Percentiles rank a stretch among this genome's conserved stretches.
Conservation (phyloP, 257 asterid species). For the Solanum bulbocastanum region DNA sequence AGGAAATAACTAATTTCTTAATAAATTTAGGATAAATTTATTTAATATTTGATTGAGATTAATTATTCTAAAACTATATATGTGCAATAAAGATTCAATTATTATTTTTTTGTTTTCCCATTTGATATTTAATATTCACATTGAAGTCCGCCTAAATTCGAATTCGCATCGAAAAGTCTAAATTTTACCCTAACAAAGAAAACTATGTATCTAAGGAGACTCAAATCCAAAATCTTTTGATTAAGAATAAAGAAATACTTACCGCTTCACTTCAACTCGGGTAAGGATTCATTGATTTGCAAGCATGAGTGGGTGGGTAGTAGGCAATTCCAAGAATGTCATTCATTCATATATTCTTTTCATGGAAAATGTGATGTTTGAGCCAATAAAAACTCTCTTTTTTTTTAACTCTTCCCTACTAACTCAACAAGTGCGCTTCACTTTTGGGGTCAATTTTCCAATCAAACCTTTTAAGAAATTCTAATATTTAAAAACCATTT, state of each 20-base stretch:
- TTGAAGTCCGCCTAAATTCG: too few species aligned
- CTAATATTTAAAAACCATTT: not conserved
- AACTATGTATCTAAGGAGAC: too few species aligned
- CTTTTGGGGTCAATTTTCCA: not conserved
- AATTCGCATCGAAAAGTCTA: too few species aligned
- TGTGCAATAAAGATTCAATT: too few species aligned
- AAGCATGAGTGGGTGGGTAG: not conserved
- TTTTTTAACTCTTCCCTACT: not conserved
- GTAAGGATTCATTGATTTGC: not conserved
- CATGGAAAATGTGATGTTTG: not conserved
- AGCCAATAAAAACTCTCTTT: not conserved
- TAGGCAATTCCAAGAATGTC: not conserved
- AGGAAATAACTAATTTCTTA: not conserved
- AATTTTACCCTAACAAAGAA: too few species aligned
- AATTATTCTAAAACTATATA: too few species aligned
- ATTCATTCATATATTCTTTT: not conserved
- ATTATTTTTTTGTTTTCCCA: too few species aligned
- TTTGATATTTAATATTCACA: rapidly evolving
- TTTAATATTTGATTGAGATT: not conserved
- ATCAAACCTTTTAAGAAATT: not conserved
- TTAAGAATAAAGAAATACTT: too few species aligned
- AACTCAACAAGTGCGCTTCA: not conserved
- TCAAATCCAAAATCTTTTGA: too few species aligned
- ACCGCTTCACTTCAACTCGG: rapidly evolving
- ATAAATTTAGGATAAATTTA: too few species aligned